Percentiles rank a stretch among this genome's conserved stretches.
phyloP scores from a whole-genome alignment of 2,329 filamentous ascomycete species.

The Dothistroma pini region DNA sequence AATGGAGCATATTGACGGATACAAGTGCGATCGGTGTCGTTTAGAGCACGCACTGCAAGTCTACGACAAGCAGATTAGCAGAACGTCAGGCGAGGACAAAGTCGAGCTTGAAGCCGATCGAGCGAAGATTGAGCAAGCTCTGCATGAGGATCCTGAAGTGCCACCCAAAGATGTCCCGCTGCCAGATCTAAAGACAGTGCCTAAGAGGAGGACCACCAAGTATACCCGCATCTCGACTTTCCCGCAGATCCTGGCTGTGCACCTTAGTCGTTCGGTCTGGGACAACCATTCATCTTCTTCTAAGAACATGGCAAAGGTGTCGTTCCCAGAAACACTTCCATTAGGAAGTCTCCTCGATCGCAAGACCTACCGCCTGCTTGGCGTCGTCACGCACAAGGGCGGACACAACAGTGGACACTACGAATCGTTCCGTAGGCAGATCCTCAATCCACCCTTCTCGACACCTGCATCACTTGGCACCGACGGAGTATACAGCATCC shows the following conservation, averaged over 20 bases:
- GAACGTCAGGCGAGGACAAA: slow-evolving; percentile 49
- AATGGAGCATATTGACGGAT: slow-evolving; percentile 94
- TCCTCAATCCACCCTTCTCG: slow-evolving; percentile 72
- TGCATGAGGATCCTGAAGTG: slow-evolving; percentile 78
- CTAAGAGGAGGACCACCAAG: slow-evolving; percentile 78
- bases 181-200: slow-evolving; percentile 69
- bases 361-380: slow-evolving; percentile 78
- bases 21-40: slow-evolving; percentile 89
- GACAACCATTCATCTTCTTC: slow-evolving; percentile 67
- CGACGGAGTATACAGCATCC: slow-evolving; percentile 68
- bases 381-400: slow-evolving; percentile 89
- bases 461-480: slow-evolving; percentile 76
- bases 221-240: slow-evolving; percentile 84
- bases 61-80: slow-evolving; percentile 58
- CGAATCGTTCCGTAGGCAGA: slow-evolving; percentile 89
- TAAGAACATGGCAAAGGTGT: slow-evolving; percentile 92
- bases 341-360: slow-evolving; percentile 75
- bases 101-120: slow-evolving; percentile 55
- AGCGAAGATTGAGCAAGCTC: slow-evolving; percentile 61
- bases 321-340: slow-evolving; percentile 82
- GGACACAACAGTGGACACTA: slow-evolving; percentile 97
- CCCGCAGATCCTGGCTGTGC: slow-evolving; percentile 85
- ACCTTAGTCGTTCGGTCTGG: slow-evolving; percentile 90
- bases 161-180: slow-evolving; percentile 68
- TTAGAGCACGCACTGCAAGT: slow-evolving; percentile 71